phyloP scores from a whole-genome alignment of 345 rosid species.

The Rhizophora mangle region DNA sequence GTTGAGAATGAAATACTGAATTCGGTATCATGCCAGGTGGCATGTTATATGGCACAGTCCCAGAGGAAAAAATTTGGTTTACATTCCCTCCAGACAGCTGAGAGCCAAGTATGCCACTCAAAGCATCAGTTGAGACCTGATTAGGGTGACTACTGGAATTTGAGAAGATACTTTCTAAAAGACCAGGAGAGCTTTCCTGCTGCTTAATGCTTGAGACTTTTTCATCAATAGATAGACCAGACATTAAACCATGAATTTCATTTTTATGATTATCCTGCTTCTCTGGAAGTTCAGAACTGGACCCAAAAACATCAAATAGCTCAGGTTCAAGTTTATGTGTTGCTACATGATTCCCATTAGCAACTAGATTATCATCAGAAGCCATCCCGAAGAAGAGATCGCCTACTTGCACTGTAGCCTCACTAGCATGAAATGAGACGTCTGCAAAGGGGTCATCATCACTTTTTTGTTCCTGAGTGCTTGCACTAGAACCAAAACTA shows the following conservation, averaged over 20 bases:
- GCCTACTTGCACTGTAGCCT: slow-evolving; percentile 20
- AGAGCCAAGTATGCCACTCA: slow-evolving; percentile 48
- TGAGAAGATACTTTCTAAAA: slow-evolving; percentile 44
- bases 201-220: slow-evolving; percentile 35
- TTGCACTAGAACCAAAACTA: slow-evolving; percentile 33
- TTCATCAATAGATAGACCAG: slow-evolving; percentile 57
- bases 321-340: slow-evolving; percentile 35
- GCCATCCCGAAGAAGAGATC: slow-evolving; percentile 87
- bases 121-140: slow-evolving; percentile 43
- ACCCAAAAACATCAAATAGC: slow-evolving; percentile 64
- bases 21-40: slow-evolving; percentile 67
- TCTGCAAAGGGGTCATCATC: slow-evolving; percentile 84
- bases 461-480: slow-evolving; percentile 38
- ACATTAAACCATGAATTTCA: slow-evolving; percentile 60
- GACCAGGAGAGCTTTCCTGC: slow-evolving; percentile 38
- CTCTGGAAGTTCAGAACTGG: slow-evolving; percentile 33
- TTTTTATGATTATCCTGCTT: slow-evolving; percentile 38
- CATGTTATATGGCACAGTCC: slow-evolving; percentile 50
- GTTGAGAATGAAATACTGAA: slow-evolving; percentile 62
- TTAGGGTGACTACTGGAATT: slow-evolving; percentile 35
- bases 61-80: slow-evolving; percentile 48
- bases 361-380: slow-evolving; percentile 46
- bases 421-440: slow-evolving; percentile 63
- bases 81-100: slow-evolving; percentile 43
- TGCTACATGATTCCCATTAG: slow-evolving; percentile 34